These are phyloP conservation scores for Rhizoctonia solani DNA, from an alignment of 1,284 basidiomycete genomes.

Conservation along the genomic window DNA sequence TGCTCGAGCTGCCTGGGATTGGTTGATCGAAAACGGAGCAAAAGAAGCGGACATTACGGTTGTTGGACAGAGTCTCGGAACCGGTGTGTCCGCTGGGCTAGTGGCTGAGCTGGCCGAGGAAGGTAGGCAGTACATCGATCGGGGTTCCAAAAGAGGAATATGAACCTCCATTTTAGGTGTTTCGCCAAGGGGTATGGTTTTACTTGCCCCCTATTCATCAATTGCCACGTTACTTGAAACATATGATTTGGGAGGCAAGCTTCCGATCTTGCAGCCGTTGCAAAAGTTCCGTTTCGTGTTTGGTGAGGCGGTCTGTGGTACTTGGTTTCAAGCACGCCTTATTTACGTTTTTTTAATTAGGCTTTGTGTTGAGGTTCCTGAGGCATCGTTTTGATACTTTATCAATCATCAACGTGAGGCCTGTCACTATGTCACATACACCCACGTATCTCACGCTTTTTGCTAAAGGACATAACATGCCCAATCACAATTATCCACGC, in stretches of 20 bases:
- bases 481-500: slow-evolving; percentile 81
- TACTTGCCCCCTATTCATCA: slow-evolving; percentile 79
- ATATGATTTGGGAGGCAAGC: slow-evolving; percentile 68
- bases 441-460: slow-evolving; percentile 4
- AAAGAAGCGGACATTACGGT: slow-evolving; percentile 64
- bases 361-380: slow-evolving; percentile 60
- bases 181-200: slow-evolving; percentile 61
- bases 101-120: slow-evolving; percentile 62
- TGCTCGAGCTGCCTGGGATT: slow-evolving; percentile 80
- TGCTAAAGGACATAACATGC: slow-evolving; percentile 59
- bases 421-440: background rate
- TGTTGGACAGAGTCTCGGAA: slow-evolving; percentile 82
- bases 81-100: slow-evolving; percentile 71
- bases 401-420: slow-evolving; percentile 58
- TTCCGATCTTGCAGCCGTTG: slow-evolving; percentile 74
- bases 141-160: slow-evolving; percentile 36
- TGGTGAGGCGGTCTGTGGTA: slow-evolving; percentile 60
- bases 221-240: slow-evolving; percentile 68
- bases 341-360: slow-evolving; percentile 47
- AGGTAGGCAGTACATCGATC: slow-evolving; percentile 44
- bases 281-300: slow-evolving; percentile 69
- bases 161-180: slow-evolving; percentile 37
- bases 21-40: slow-evolving; percentile 66
- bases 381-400: slow-evolving; percentile 70
- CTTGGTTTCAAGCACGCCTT: background rate